Conservation (phyloP, 345 rosid genomes). For the Pugionium dolabratum region DNA sequence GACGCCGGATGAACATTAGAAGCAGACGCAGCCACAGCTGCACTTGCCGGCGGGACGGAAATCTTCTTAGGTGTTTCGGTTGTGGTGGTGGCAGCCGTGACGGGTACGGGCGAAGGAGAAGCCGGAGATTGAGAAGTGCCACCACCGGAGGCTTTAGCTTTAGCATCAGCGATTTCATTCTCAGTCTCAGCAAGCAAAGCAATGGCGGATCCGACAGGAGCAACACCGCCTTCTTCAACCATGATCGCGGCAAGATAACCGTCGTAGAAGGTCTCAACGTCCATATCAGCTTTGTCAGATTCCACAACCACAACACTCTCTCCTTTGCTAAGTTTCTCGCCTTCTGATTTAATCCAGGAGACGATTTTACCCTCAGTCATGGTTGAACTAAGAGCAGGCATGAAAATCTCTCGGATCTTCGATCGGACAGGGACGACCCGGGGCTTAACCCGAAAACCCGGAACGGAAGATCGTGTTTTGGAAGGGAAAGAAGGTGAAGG, state of each 20-base stretch:
- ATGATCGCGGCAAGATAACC: constrained; percentile 86
- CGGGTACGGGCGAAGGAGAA: constrained; percentile 20
- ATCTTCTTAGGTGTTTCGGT: constrained; percentile 24
- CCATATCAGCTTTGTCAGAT: constrained; percentile 98
- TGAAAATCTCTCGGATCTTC: constrained; percentile 94
- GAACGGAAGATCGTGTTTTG: constrained; percentile 28
- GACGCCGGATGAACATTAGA: constrained; percentile 61
- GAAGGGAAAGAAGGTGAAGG: constrained; percentile 45
- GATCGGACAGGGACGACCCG: constrained; percentile 46
- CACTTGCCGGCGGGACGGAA: not conserved
- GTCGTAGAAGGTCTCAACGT: constrained; percentile 94
- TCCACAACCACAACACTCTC: constrained; percentile 96
- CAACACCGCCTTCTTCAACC: constrained; percentile 94
- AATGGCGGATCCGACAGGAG: constrained; percentile 92
- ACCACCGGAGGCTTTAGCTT: constrained; percentile 51
- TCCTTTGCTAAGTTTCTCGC: constrained; percentile 84
- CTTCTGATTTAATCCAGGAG: constrained; percentile 89
- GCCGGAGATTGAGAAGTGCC: constrained; percentile 38
- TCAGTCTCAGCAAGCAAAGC: constrained; percentile 81
- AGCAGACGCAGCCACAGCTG: constrained; percentile 48
- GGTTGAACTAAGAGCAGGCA: constrained; percentile 99
- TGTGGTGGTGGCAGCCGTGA: not conserved
- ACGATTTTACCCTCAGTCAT: constrained; percentile 98
- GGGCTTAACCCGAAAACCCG: constrained; percentile 29
- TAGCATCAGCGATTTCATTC: constrained; percentile 74